Evolutionary conservation across 2,329 filamentous ascomycete genomes (phyloP).

Genomic region (Xylaria sp.): DNA sequence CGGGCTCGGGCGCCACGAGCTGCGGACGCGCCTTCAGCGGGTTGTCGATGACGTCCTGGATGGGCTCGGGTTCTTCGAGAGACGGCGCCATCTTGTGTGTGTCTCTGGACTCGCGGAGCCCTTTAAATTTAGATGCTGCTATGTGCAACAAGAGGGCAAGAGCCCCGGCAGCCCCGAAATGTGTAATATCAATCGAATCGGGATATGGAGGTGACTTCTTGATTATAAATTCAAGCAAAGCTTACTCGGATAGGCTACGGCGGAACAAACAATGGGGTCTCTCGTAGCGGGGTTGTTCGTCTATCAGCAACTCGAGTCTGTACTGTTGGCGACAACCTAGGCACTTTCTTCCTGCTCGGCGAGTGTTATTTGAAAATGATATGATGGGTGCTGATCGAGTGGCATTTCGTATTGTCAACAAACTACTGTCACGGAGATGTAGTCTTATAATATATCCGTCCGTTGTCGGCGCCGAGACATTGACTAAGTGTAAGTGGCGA

Average conservation of each 20-base stretch:
- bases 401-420: neutral
- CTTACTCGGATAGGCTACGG: constrained; percentile 7
- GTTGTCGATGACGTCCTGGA: constrained; percentile 77
- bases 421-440: neutral
- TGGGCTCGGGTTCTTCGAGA: constrained; percentile 74
- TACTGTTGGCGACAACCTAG: neutral
- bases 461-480: constrained; percentile 27
- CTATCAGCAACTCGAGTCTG: neutral
- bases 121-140: neutral
- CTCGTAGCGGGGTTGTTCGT: constrained; percentile 23
- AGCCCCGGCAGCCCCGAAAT: neutral
- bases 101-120: neutral
- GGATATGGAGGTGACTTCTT: constrained; percentile 18
- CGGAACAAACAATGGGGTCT: constrained; percentile 2
- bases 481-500: constrained; percentile 24
- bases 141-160: neutral
- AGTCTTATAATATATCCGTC: neutral
- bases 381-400: neutral
- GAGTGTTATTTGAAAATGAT: neutral
- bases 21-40: constrained; percentile 81
- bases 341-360: neutral
- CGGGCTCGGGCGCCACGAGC: constrained; percentile 93
- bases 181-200: neutral
- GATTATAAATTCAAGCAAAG: constrained; percentile 37
- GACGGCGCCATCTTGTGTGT: constrained; percentile 77